phyloP scores from a whole-genome alignment of 169 alveolate genomes.

The Neospora caninum region DNA sequence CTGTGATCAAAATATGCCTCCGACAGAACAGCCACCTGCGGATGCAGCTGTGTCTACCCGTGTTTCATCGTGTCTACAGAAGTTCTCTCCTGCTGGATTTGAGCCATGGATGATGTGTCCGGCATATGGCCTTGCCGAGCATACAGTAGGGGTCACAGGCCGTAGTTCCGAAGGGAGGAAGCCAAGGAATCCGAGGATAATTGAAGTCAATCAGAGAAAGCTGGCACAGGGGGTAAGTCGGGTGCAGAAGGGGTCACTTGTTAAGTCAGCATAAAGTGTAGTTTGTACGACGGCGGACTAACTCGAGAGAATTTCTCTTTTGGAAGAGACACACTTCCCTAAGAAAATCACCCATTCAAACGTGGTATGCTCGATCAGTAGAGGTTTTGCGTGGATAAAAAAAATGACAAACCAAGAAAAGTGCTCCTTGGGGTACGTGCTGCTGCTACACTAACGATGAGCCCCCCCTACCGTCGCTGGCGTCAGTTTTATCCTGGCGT shows the following conservation, averaged over 20 bases:
- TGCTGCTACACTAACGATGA: no score
- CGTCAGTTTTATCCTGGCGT: no score
- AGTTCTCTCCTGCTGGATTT: conserved; percentile 69
- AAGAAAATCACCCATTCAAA: no score
- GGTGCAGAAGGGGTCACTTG: background rate
- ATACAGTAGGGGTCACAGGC: conserved; percentile 72
- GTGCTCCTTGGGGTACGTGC: no score
- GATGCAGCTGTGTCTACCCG: background rate
- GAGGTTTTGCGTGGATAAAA: no score
- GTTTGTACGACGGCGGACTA: background rate
- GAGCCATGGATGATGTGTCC: conserved; percentile 70
- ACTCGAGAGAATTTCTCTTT: no score
- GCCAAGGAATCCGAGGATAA: background rate
- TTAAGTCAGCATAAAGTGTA: background rate
- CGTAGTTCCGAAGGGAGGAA: conserved; percentile 3
- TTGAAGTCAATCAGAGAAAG: background rate
- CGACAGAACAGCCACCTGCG: background rate
- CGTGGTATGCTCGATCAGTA: no score
- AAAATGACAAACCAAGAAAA: no score
- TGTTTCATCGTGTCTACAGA: conserved; percentile 38
- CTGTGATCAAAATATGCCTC: no score
- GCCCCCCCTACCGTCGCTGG: no score
- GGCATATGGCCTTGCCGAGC: conserved; percentile 78
- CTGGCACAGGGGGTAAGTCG: background rate
- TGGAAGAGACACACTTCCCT: no score